Conservation (phyloP, 495 filamentous ascomycete species). For the Talaromyces stipitatus region DNA sequence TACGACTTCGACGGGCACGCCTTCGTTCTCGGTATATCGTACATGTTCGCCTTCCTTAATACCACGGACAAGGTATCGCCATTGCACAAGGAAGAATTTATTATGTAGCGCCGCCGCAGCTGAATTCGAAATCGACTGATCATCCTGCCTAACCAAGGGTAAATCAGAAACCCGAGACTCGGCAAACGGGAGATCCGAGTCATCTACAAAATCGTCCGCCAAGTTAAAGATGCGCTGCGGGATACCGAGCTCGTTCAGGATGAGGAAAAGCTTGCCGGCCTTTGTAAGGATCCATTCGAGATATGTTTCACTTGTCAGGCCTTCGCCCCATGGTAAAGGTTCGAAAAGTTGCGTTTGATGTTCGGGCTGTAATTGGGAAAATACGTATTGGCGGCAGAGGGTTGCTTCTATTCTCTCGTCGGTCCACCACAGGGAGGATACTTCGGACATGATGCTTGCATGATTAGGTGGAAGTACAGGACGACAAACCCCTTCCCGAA, state of each 20-base stretch:
- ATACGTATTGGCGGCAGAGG: slow-evolving; percentile 62
- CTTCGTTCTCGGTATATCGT: slow-evolving; percentile 68
- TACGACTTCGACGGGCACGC: slow-evolving; percentile 68
- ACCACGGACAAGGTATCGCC: slow-evolving; percentile 66
- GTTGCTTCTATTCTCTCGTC: slow-evolving; percentile 66
- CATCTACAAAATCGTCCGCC: slow-evolving; percentile 81
- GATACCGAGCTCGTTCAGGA: slow-evolving; percentile 69
- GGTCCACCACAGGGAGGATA: slow-evolving; percentile 67
- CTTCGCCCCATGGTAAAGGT: slow-evolving; percentile 75
- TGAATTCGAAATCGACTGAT: slow-evolving; percentile 16
- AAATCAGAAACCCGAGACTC: slow-evolving; percentile 63
- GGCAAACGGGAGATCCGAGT: slow-evolving; percentile 77
- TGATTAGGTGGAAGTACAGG: background rate
- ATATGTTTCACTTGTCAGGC: slow-evolving; percentile 82
- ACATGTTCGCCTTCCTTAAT: slow-evolving; percentile 63
- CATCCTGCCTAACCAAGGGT: slow-evolving; percentile 45
- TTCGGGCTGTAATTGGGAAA: slow-evolving; percentile 55
- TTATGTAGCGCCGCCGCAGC: slow-evolving; percentile 54
- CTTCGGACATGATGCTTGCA: slow-evolving; percentile 19
- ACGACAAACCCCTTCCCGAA: background rate
- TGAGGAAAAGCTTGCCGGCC: slow-evolving; percentile 73
- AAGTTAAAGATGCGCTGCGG: slow-evolving; percentile 80
- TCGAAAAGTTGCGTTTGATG: slow-evolving; percentile 59
- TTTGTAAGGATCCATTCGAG: slow-evolving; percentile 85
- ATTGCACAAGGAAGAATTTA: slow-evolving; percentile 76